phyloP scores from a whole-genome alignment of 78 protist genomes.

The Dictyostelium purpureum region DNA sequence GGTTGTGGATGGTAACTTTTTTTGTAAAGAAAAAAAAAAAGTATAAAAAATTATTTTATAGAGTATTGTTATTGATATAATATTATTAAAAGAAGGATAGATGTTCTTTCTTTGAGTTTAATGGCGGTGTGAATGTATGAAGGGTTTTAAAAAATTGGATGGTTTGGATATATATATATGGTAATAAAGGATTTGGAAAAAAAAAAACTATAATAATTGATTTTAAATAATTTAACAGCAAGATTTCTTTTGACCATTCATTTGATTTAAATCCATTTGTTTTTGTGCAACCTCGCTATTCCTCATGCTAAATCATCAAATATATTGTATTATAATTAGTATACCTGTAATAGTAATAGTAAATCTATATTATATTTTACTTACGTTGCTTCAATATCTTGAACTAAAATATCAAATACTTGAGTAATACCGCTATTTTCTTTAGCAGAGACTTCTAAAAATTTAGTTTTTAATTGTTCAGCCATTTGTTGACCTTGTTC shows the following conservation, averaged over 20 bases:
- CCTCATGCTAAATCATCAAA: conserved; percentile 6
- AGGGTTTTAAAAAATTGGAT: no score
- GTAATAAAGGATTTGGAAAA: no score
- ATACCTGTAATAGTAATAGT: neutral
- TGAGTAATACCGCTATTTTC: conserved; percentile 63
- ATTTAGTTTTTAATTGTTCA: conserved; percentile 32
- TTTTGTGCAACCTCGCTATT: neutral
- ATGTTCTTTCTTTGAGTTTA: no score
- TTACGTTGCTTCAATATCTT: conserved; percentile 64
- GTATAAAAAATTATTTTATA: no score
- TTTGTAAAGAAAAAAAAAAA: no score
- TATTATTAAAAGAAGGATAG: no score
- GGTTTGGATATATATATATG: no score
- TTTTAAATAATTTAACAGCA: neutral
- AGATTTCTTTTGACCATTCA: neutral
- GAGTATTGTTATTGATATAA: no score
- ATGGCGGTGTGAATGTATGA: no score
- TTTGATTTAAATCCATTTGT: conserved; percentile 6
- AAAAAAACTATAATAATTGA: no score
- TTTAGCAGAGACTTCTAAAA: conserved; percentile 55
- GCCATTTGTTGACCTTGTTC: conserved; percentile 73
- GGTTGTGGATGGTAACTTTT: no score
- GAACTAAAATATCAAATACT: conserved; percentile 61
- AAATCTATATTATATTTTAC: neutral
- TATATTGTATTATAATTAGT: neutral